Base-by-base conservation (phyloP, 495 filamentous ascomycete genomes). In the Aspergillus coremiiformis region DNA sequence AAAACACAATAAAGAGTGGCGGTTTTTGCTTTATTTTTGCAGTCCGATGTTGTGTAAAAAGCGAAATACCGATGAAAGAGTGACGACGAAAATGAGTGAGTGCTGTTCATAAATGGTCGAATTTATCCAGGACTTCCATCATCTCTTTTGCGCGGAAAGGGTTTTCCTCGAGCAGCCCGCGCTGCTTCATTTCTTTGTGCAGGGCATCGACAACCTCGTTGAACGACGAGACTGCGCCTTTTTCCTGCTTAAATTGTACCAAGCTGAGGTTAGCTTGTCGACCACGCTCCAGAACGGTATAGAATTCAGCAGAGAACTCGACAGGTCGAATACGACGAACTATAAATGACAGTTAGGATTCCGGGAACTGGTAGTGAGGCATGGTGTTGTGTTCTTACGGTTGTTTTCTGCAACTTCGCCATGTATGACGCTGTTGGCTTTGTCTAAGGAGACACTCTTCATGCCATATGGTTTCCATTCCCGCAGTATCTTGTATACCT, bases 151-250 rank as follows among this genome's bases (percentile, higher is more conserved):
- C 79, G 57, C 74, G 84, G 67, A 53, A 49, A 9, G 67, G 59
- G 51, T 93, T 86, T 35, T 78, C 73, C n/a, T 93, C 78, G 19
- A 93, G 69, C 44, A 92, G 65, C 2, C 75, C 77, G 12, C 80
- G 76, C 32, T 65, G 66, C 55, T 65, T 66, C 56, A 91, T 80
- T 7, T 84, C 73, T 5, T 71, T 69, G 42, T 80, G 72, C 39
- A 96, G 73, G 3, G 82, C 80, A 27, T 88, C 86, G n/a, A 95
- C 77, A 6, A 95, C 85, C 57, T 81, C 82, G 59, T 86, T 75
- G 70, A 98, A 94, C 24, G 85, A 90, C 47, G 81, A 86, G 1
- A 87, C 91, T 0, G 91, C 89, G 15, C 93, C 93, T 41, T 82
- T 81, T 60, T 91, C 87, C 61, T 95, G 92, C 24, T 85, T 89